Evolutionary conservation across 768 basidiomycete species (phyloP).

Genomic region (Boletus sp.): DNA sequence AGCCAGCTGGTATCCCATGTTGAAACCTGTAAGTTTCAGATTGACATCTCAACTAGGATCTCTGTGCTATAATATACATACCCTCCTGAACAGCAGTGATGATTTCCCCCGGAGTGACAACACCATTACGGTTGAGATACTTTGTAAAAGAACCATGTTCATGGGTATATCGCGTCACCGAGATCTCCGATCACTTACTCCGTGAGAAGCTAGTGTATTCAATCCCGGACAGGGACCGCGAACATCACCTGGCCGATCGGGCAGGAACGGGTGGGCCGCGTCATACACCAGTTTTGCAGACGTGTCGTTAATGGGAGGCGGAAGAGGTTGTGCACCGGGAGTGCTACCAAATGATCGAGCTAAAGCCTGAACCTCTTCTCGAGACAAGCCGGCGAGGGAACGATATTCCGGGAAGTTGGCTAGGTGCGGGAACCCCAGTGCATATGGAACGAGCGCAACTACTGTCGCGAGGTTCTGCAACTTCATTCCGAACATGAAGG

Average conservation of each 20-base stretch:
- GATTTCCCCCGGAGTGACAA: constrained; percentile 18
- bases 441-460: constrained; percentile 3
- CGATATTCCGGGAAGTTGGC: constrained; percentile 15
- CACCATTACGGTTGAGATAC: constrained; percentile 18
- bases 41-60: background rate
- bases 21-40: constrained; percentile 13
- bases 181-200: constrained; percentile 11
- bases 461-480: constrained; percentile 3
- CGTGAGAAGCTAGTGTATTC: constrained; percentile 26
- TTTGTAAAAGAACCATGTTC: background rate
- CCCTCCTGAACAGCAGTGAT: constrained; percentile 23
- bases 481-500: background rate
- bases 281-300: constrained; percentile 22
- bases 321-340: constrained; percentile 22
- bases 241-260: constrained; percentile 13
- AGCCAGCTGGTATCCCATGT: constrained; percentile 21
- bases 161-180: background rate
- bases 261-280: constrained; percentile 9
- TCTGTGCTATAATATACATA: background rate
- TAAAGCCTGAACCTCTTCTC: constrained; percentile 12
- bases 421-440: constrained; percentile 10
- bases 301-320: constrained; percentile 21
- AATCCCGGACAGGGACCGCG: constrained; percentile 26
- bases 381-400: constrained; percentile 18
- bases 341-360: constrained; percentile 14